Base-by-base conservation (phyloP, 208 protist genomes). In the Trypanosoma scelopori region DNA sequence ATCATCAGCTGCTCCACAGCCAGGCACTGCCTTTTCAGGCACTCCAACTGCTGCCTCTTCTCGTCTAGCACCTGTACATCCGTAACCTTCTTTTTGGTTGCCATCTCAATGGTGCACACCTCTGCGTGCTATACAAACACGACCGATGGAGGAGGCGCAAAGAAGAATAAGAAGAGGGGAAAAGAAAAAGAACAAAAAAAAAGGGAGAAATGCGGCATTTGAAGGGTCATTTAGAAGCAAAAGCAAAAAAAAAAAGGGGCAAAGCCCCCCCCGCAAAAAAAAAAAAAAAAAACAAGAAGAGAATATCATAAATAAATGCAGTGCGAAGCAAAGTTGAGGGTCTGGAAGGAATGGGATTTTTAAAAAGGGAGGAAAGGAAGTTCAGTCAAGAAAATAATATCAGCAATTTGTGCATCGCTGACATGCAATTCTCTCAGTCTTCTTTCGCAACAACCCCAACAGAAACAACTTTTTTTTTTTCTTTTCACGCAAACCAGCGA, bases 1-100 rank as follows among this genome's bases (percentile, higher is more conserved):
- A 85, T 74, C 16, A 98, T 50, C 69, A 94, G 87, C 45, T 79
- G 75, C 73, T 97, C 91, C 13, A 94, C 80, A 1, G 87, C 85
- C 28, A 80, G 61, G 58, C 79, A 92, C 57, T 91, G 84, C 58
- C 79, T 72, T 28, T 48, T 57, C 16, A 95, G 65, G 1, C 48
- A 55, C 66, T 83, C 83, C 35, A 88, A 49, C 55, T 83, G 69
- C 67, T 79, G 65, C 62, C 75, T 75, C 53, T 90, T 87, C 12
- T 71, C 78, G 64, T 91, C 85, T 7, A 91, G 61, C n/a, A 71
- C 56, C 58, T 94, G 77, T 46, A 84, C 82, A 16, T 81, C 74
- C 0, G 82, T 74, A 37, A 71, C 57, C 25, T 62, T 81, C 61
- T 94, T 96, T 46, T 68, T 76, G 5, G 74, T 55, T 39, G 74